phyloP scores from a whole-genome alignment of 441 rosid species.

The Erodium texanum region DNA sequence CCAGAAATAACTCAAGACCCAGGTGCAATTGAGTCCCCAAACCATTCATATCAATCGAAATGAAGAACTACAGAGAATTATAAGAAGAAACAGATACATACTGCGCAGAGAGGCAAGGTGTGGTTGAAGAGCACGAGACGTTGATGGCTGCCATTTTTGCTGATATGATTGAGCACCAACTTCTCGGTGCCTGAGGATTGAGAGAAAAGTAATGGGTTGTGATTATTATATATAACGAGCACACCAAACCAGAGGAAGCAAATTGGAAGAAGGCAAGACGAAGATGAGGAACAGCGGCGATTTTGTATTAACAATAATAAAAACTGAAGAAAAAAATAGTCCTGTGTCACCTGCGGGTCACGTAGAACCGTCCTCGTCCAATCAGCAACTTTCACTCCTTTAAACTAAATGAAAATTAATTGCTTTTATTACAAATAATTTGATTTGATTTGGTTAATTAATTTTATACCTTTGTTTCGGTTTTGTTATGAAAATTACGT shows the following conservation, averaged over 20 bases:
- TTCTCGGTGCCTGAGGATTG: background rate
- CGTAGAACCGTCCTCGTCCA: background rate
- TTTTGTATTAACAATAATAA: background rate
- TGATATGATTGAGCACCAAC: background rate
- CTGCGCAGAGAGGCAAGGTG: slow-evolving; percentile 29
- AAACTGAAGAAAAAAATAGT: background rate
- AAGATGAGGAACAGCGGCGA: slow-evolving; percentile 24
- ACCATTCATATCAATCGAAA: background rate
- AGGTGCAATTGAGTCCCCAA: background rate
- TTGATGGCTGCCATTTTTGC: slow-evolving; percentile 49
- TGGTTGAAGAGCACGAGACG: slow-evolving; percentile 38
- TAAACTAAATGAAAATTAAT: too few relatives aligned
- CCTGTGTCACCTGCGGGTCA: background rate
- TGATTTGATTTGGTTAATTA: too few relatives aligned
- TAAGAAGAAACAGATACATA: slow-evolving; percentile 8
- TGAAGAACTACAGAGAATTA: background rate
- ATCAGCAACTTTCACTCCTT: too few relatives aligned
- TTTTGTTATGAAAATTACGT: too few relatives aligned
- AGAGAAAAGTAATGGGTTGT: background rate
- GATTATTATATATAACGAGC: slow-evolving; percentile 13
- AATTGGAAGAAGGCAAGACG: slow-evolving; percentile 16
- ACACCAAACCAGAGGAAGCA: slow-evolving; percentile 15
- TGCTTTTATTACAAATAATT: too few relatives aligned
- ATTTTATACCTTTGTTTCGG: too few relatives aligned
- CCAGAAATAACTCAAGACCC: background rate